These are phyloP conservation scores for Fraxinus platypoda DNA, from an alignment of 305 asterid species.

Conservation along the genomic window DNA sequence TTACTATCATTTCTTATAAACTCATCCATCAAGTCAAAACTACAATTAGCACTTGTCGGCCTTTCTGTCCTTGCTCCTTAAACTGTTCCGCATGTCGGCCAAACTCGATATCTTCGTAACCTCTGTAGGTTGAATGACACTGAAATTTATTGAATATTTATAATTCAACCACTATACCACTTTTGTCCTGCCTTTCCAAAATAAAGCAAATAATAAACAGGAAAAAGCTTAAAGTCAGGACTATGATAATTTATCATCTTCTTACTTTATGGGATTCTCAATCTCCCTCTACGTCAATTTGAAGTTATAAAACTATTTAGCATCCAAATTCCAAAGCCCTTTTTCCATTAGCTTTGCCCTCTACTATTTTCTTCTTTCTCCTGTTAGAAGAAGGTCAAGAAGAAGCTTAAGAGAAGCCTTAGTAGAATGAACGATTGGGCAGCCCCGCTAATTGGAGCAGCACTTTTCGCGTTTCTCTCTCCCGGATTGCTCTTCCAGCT, in stretches of 20 bases:
- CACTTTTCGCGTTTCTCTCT: constrained; percentile 68
- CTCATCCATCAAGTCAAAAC: neutral
- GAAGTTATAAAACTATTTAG: constrained; percentile 9
- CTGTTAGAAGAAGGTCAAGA: neutral
- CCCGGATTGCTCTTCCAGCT: constrained; percentile 81
- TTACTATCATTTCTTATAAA: too few relatives aligned
- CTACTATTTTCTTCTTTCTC: neutral
- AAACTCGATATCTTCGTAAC: neutral
- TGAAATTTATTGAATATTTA: too few relatives aligned
- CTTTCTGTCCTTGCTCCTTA: too few relatives aligned
- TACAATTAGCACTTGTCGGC: neutral
- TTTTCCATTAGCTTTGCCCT: constrained; percentile 21
- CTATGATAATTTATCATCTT: neutral
- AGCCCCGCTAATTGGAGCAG: constrained; percentile 69
- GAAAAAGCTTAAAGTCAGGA: neutral
- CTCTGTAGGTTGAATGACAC: neutral
- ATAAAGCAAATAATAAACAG: neutral
- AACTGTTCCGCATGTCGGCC: neutral
- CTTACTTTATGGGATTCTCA: constrained; percentile 8
- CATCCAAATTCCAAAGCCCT: neutral
- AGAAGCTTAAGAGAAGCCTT: neutral
- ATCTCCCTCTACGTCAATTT: constrained; percentile 19
- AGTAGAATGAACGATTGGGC: constrained; percentile 66
- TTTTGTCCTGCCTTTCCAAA: neutral
- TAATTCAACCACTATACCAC: neutral